Percentiles rank a stretch among this genome's conserved stretches.
Evolutionary conservation across 306 rosid genomes (phyloP).

Genomic region (Albizia julibrissin): DNA sequence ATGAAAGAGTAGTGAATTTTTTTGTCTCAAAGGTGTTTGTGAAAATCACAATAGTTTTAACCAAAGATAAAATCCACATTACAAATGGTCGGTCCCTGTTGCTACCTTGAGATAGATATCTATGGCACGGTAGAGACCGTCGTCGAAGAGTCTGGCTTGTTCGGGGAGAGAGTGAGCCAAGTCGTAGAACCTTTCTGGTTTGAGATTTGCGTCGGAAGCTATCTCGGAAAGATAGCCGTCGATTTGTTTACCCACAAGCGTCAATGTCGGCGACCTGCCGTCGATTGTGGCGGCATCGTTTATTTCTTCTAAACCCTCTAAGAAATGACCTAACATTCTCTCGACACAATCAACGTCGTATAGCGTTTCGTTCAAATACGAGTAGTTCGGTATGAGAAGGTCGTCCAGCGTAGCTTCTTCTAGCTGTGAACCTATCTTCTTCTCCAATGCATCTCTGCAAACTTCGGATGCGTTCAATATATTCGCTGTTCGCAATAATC

Average conservation of each 20-base stretch:
- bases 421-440: conserved; percentile 83
- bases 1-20: neutral
- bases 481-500: conserved; percentile 73
- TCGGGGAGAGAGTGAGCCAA: conserved; percentile 83
- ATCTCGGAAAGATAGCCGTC: conserved; percentile 90
- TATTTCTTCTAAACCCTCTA: conserved; percentile 49
- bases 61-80: neutral
- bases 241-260: conserved; percentile 74
- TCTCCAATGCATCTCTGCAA: conserved; percentile 74
- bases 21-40: neutral
- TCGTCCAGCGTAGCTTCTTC: conserved; percentile 91
- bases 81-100: neutral
- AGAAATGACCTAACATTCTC: conserved; percentile 62
- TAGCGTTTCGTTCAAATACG: conserved; percentile 84
- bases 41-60: neutral
- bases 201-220: conserved; percentile 90
- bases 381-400: conserved; percentile 88
- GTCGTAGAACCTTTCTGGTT: conserved; percentile 57
- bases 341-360: conserved; percentile 88
- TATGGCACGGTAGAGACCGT: conserved; percentile 89
- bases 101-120: conserved; percentile 90
- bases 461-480: conserved; percentile 69
- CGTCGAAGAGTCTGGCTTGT: conserved; percentile 87
- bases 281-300: conserved; percentile 30
- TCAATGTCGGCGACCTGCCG: conserved; percentile 5